phyloP scores from a whole-genome alignment of 805 yeast genomes.

The Hanseniaspora valbyensis region DNA sequence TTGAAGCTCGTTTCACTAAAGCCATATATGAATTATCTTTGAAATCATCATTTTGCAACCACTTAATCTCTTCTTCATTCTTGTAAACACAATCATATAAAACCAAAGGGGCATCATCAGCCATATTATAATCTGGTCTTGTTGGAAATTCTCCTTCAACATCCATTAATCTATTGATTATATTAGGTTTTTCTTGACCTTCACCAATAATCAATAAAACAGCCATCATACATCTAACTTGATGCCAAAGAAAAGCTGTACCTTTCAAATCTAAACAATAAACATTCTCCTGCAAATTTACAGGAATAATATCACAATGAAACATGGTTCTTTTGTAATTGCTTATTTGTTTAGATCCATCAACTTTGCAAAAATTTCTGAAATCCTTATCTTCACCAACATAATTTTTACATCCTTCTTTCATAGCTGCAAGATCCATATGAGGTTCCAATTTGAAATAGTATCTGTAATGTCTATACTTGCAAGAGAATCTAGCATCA shows the following conservation, averaged over 20 bases:
- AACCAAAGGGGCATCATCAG: conserved; percentile 76
- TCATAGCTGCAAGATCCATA: conserved; percentile 59
- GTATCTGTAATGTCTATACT: conserved; percentile 76
- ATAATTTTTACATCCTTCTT: conserved; percentile 45
- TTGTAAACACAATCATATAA: conserved; percentile 74
- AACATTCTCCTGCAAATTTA: conserved; percentile 32
- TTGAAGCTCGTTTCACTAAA: not conserved
- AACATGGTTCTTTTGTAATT: conserved; percentile 60
- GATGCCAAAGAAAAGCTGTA: conserved; percentile 93
- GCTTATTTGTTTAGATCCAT: conserved; percentile 84
- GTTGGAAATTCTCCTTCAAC: conserved; percentile 40
- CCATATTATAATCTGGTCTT: conserved; percentile 79
- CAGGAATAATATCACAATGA: conserved; percentile 37
- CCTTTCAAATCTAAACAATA: conserved; percentile 73
- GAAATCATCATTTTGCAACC: conserved; percentile 33
- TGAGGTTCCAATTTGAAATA: conserved; percentile 41
- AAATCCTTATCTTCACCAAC: conserved; percentile 77
- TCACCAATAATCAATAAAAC: conserved; percentile 73
- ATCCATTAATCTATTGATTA: conserved; percentile 52
- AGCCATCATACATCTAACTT: conserved; percentile 92
- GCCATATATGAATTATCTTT: conserved; percentile 17
- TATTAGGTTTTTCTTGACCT: conserved; percentile 47
- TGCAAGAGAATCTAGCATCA: conserved; percentile 88
- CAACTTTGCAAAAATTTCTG: conserved; percentile 87
- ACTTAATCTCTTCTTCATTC: conserved; percentile 39